Conservation (phyloP, 2,329 filamentous ascomycete genomes). For the Fusarium pseudoanthophilum region DNA sequence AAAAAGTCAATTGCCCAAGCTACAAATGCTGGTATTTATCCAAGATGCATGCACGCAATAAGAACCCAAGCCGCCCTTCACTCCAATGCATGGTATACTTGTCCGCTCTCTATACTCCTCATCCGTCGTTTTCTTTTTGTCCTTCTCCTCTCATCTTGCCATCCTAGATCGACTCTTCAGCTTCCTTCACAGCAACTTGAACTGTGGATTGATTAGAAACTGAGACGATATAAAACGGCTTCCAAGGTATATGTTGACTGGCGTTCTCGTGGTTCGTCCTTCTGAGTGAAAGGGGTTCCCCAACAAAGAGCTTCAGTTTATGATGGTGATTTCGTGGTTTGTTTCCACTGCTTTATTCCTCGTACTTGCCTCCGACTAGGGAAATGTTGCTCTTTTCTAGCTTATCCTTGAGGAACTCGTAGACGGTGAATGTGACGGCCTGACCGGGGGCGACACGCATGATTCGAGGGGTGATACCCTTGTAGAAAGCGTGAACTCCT, state of each 20-base stretch:
- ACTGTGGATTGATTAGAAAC: constrained; percentile 34
- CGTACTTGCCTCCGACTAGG: constrained; percentile 71
- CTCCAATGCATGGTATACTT: constrained; percentile 43
- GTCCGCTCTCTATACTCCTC: constrained; percentile 33
- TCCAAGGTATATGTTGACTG: not conserved
- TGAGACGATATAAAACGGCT: constrained; percentile 3
- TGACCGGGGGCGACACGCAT: constrained; percentile 98
- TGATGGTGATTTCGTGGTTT: not conserved
- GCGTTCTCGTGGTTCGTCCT: not conserved
- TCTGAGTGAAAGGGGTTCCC: not conserved
- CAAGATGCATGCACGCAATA: constrained; percentile 44
- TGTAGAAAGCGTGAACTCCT: constrained; percentile 95
- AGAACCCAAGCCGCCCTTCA: constrained; percentile 37
- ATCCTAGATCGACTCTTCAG: constrained; percentile 29
- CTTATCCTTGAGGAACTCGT: constrained; percentile 79
- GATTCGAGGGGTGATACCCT: constrained; percentile 96
- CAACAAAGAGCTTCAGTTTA: not conserved
- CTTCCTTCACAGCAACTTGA: constrained; percentile 23
- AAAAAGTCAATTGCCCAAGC: constrained; percentile 44
- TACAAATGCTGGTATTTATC: constrained; percentile 46
- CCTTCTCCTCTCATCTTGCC: not conserved
- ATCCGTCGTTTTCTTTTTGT: constrained; percentile 7
- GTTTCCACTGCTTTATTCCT: constrained; percentile 62
- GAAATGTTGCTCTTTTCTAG: constrained; percentile 73
- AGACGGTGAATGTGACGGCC: constrained; percentile 80